Evolutionary conservation across 1,139 yeast species (phyloP).

Genomic region (Yamadazyma songkhlaensis): DNA sequence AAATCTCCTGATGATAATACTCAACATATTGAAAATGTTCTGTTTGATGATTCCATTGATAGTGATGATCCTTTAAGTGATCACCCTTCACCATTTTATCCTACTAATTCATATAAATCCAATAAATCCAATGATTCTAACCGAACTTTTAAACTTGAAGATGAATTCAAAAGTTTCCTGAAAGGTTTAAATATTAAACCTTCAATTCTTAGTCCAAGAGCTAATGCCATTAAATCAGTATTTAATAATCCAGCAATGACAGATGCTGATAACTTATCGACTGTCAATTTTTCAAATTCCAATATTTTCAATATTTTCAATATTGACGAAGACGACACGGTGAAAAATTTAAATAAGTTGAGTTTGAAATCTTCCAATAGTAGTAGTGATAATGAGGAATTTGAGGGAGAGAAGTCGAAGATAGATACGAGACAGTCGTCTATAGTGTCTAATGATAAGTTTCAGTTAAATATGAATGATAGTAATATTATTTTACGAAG

Average conservation of each 20-base stretch:
- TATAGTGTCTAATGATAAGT: constrained; percentile 39
- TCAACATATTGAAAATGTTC: constrained; percentile 7
- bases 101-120: constrained; percentile 1
- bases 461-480: constrained; percentile 43
- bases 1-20: constrained; percentile 5
- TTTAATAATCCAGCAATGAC: constrained; percentile 46
- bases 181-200: constrained; percentile 5
- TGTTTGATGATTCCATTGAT: constrained; percentile 6
- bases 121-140: background rate
- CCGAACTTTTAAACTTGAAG: constrained; percentile 1
- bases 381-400: constrained; percentile 18
- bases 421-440: constrained; percentile 44
- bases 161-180: constrained; percentile 2
- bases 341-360: constrained; percentile 14
- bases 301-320: constrained; percentile 40
- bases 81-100: constrained; percentile 18
- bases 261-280: constrained; percentile 11
- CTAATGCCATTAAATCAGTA: constrained; percentile 45
- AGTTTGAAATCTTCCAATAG: constrained; percentile 16
- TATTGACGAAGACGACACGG: constrained; percentile 19
- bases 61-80: constrained; percentile 10
- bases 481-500: constrained; percentile 41
- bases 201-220: constrained; percentile 29
- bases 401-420: constrained; percentile 10
- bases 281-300: constrained; percentile 23